A percentile compares a stretch with the other conserved stretches of the same genome.
These are phyloP conservation scores for Solanum acaule DNA, from an alignment of 257 asterid genomes.

Conservation along the genomic window DNA sequence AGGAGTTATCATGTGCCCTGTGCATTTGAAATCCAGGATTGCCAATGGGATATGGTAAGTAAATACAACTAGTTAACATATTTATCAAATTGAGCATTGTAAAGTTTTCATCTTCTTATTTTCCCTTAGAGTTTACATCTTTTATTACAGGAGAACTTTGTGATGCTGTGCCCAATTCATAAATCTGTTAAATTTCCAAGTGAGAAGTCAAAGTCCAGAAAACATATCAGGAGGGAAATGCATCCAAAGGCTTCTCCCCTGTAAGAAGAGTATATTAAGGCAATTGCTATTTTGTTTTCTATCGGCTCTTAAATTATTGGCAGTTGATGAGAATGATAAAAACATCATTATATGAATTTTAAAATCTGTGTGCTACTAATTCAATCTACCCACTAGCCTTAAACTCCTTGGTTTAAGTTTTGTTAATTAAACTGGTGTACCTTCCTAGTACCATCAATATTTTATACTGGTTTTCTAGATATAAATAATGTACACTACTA, in stretches of 20 bases:
- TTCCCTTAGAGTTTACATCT: neutral
- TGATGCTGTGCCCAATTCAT: slow-evolving; percentile 84
- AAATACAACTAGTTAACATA: neutral
- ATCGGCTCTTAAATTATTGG: neutral
- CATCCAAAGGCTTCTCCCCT: slow-evolving; percentile 17
- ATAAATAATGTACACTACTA: neutral
- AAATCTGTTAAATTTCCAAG: slow-evolving; percentile 56
- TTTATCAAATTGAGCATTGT: neutral
- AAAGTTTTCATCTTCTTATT: neutral
- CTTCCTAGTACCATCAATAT: neutral
- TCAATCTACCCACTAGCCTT: neutral
- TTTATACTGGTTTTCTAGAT: neutral
- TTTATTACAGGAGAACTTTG: slow-evolving; percentile 48
- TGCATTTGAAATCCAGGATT: slow-evolving; percentile 51
- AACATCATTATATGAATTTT: neutral
- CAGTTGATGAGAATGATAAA: neutral
- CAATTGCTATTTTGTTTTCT: neutral
- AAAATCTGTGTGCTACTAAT: neutral
- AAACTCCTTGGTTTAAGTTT: neutral
- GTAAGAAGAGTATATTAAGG: slow-evolving; percentile 22
- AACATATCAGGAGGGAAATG: slow-evolving; percentile 16
- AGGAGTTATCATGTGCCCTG: slow-evolving; percentile 88
- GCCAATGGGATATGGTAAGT: slow-evolving; percentile 90
- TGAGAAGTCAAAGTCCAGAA: slow-evolving; percentile 41
- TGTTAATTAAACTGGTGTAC: neutral